These are phyloP conservation scores for Aureobasidium sp. DNA, from an alignment of 2,329 filamentous ascomycete species.

Conservation along the genomic window DNA sequence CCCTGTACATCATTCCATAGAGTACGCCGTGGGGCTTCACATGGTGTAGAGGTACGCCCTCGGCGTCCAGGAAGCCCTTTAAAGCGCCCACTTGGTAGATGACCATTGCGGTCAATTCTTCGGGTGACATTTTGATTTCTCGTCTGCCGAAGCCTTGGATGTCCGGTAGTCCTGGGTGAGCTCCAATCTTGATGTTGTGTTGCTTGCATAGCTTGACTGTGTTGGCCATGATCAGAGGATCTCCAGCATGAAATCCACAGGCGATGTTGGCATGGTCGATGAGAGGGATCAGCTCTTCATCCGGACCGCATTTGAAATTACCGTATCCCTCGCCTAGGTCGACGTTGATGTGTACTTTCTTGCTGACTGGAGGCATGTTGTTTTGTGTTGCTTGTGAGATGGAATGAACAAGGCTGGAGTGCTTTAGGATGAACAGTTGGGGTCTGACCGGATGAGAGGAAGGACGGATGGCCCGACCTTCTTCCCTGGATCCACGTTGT, in stretches of 20 bases:
- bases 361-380: slow-evolving; percentile 42
- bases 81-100: slow-evolving; percentile 58
- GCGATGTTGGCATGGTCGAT: slow-evolving; percentile 57
- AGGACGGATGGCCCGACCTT: neutral
- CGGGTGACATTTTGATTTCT: slow-evolving; percentile 50
- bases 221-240: slow-evolving; percentile 52
- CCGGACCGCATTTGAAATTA: slow-evolving; percentile 46
- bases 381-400: neutral
- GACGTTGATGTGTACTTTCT: slow-evolving; percentile 46
- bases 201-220: slow-evolving; percentile 36
- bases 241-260: slow-evolving; percentile 41
- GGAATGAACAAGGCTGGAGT: neutral
- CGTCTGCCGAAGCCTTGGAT: slow-evolving; percentile 57
- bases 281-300: slow-evolving; percentile 52
- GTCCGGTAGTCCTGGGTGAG: slow-evolving; percentile 58
- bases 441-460: neutral
- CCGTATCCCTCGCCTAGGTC: slow-evolving; percentile 48
- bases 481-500: neutral
- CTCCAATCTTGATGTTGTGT: slow-evolving; percentile 50
- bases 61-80: slow-evolving; percentile 50
- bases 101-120: slow-evolving; percentile 49
- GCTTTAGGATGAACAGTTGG: neutral
- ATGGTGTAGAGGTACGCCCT: slow-evolving; percentile 49
- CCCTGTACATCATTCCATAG: slow-evolving; percentile 47
- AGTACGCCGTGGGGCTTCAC: slow-evolving; percentile 56